phyloP scores from a whole-genome alignment of 768 basidiomycete species.

The Agaricus blazei region DNA sequence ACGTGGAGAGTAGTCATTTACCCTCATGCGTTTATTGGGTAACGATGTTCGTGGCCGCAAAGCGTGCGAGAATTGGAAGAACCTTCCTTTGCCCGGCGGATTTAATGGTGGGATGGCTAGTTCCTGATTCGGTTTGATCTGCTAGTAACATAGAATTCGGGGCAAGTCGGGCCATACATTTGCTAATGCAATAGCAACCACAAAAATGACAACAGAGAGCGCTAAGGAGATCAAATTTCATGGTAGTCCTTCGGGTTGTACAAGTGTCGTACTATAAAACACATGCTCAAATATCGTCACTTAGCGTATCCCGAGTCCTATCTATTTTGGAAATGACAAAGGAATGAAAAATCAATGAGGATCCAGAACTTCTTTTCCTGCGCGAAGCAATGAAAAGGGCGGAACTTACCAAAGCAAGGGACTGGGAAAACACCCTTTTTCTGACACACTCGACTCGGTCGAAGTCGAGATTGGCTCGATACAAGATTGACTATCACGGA shows the following conservation, averaged over 20 bases:
- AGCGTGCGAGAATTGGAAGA: slow-evolving; percentile 56
- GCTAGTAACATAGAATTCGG: not conserved
- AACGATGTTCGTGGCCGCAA: slow-evolving; percentile 52
- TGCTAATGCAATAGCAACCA: not conserved
- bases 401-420: not conserved
- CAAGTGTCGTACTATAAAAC: not conserved
- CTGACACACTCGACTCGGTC: not conserved
- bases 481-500: not conserved
- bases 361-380: not conserved
- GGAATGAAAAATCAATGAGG: not conserved
- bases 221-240: not conserved
- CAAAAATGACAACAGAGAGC: slow-evolving; percentile 4
- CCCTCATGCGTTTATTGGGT: slow-evolving; percentile 56
- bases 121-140: slow-evolving; percentile 39
- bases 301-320: not conserved
- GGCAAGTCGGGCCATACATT: not conserved
- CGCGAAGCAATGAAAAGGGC: too few species aligned
- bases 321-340: slow-evolving; percentile 7
- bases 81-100: slow-evolving; percentile 42
- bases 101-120: slow-evolving; percentile 72
- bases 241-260: not conserved
- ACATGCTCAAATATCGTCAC: not conserved
- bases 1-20: slow-evolving; percentile 48
- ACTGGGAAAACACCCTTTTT: not conserved
- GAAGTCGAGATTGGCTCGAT: not conserved